Evolutionary conservation across 202 grass and related monocot species (phyloP).

Genomic region (Hordeum pubiflorum): DNA sequence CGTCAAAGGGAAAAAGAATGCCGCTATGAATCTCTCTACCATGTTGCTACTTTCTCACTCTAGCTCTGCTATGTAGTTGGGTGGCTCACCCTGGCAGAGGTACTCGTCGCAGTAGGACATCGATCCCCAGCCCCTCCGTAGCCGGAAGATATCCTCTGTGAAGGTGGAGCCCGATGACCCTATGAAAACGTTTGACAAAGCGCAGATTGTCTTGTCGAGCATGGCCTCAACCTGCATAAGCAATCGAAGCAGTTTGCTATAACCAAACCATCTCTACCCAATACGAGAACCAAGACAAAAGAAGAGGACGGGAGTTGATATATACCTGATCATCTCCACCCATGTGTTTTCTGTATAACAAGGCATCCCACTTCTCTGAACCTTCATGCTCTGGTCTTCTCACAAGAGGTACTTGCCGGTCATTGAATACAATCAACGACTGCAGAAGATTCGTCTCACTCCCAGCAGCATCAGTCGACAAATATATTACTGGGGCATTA

Average conservation of each 20-base stretch:
- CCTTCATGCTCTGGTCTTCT: slow-evolving; percentile 67
- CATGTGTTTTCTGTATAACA: slow-evolving; percentile 75
- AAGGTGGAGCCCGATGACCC: slow-evolving; percentile 84
- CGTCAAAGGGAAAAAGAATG: not conserved
- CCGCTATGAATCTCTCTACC: not conserved
- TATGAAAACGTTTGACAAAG: slow-evolving; percentile 71
- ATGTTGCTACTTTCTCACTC: slow-evolving; percentile 35
- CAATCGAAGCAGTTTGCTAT: not conserved
- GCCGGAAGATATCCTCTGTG: slow-evolving; percentile 80
- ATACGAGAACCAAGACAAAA: not conserved
- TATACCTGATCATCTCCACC: slow-evolving; percentile 65
- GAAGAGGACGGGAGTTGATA: not conserved
- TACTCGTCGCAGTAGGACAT: slow-evolving; percentile 78
- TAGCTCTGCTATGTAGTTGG: slow-evolving; percentile 67
- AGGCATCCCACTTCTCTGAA: slow-evolving; percentile 88
- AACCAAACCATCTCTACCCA: not conserved
- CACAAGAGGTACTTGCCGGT: slow-evolving; percentile 67
- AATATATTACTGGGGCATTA: slow-evolving; percentile 71
- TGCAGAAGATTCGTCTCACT: slow-evolving; percentile 72
- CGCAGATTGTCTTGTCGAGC: slow-evolving; percentile 92
- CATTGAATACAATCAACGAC: slow-evolving; percentile 58
- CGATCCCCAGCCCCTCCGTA: slow-evolving; percentile 68
- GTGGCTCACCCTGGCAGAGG: slow-evolving; percentile 79
- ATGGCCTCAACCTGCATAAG: slow-evolving; percentile 70
- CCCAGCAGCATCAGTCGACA: slow-evolving; percentile 82